A percentile compares a stretch with the other conserved stretches of the same genome.
Evolutionary conservation across 371 early-diverging fungal species (phyloP).

Genomic region (Cokeromyces recurvatus): DNA sequence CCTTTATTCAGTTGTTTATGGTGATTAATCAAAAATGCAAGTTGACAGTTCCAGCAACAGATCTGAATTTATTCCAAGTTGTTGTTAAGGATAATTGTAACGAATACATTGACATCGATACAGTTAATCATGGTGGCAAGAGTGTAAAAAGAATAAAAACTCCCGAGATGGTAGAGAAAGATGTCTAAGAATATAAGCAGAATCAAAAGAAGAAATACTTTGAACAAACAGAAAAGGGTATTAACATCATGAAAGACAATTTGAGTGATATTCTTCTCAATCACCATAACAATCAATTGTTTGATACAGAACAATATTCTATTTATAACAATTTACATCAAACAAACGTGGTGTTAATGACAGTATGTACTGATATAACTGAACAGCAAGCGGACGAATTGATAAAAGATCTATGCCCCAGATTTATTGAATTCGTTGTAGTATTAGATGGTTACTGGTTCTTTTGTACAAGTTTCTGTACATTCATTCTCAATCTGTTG

Average conservation of each 20-base stretch:
- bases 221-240: not conserved
- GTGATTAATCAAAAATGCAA: not conserved
- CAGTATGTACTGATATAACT: not conserved
- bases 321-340: not conserved
- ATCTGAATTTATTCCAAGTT: too few relatives aligned
- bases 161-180: too few relatives aligned
- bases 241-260: constrained; percentile 1
- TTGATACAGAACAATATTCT: constrained; percentile 3
- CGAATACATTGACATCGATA: too few relatives aligned
- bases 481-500: not conserved
- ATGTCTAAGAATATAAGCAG: too few relatives aligned
- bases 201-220: not conserved
- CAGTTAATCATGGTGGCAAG: too few relatives aligned
- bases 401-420: too few relatives aligned
- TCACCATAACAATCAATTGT: constrained; percentile 3
- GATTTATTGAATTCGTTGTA: too few relatives aligned
- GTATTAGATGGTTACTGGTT: too few relatives aligned
- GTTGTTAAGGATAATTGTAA: too few relatives aligned
- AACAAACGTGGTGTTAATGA: constrained; percentile 1
- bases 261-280: constrained; percentile 2
- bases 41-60: not conserved
- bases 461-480: too few relatives aligned
- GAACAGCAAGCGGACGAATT: not conserved
- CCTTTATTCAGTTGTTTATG: not conserved
- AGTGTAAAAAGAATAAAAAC: too few relatives aligned